Percentiles rank a stretch among this genome's conserved stretches.
Evolutionary conservation across 805 yeast genomes (phyloP).

Genomic region (Saturnispora dispora): DNA sequence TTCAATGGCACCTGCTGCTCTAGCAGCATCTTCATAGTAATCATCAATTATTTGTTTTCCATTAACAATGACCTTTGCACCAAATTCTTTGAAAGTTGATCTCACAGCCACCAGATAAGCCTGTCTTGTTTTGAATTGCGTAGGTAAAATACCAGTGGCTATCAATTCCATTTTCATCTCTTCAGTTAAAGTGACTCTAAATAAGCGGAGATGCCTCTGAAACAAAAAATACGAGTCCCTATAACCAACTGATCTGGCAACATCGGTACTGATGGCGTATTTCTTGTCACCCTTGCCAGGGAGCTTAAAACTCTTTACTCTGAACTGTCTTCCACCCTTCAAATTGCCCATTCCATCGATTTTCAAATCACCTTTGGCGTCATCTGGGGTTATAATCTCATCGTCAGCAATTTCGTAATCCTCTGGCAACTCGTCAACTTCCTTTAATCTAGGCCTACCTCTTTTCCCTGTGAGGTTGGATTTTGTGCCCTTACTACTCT

Average conservation of each 20-base stretch:
- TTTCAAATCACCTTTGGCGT: constrained; percentile 70
- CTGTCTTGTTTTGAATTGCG: constrained; percentile 81
- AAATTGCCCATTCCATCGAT: constrained; percentile 60
- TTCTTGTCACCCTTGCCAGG: constrained; percentile 57
- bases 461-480: constrained; percentile 13
- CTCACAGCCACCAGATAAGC: constrained; percentile 89
- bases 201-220: constrained; percentile 72
- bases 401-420: constrained; percentile 50
- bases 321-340: constrained; percentile 62
- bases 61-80: constrained; percentile 69
- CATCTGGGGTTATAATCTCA: constrained; percentile 70
- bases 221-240: constrained; percentile 84
- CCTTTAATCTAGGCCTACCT: constrained; percentile 11
- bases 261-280: constrained; percentile 91
- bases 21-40: constrained; percentile 63
- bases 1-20: constrained; percentile 50
- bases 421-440: constrained; percentile 8
- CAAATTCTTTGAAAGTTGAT: constrained; percentile 84
- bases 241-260: constrained; percentile 91
- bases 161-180: constrained; percentile 79
- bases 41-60: constrained; percentile 83
- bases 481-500: not conserved
- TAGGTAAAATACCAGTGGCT: constrained; percentile 72
- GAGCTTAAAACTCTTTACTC: constrained; percentile 61
- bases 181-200: constrained; percentile 63